Percentiles rank a stretch among this genome's conserved stretches.
Conservation (phyloP, 2,329 filamentous ascomycete species). For the Aspergillus sp. region DNA sequence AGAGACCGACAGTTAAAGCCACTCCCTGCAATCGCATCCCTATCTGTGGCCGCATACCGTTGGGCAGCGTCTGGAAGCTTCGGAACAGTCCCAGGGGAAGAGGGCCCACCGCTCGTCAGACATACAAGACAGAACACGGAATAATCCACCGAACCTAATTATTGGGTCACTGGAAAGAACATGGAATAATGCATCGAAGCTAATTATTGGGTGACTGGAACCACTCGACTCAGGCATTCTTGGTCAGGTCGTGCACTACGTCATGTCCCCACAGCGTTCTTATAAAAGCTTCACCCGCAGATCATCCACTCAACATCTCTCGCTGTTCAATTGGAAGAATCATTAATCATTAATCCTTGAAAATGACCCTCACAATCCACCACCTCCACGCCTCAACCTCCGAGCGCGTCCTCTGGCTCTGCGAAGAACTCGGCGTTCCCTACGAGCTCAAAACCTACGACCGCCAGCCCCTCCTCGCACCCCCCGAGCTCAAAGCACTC, state of each 20-base stretch:
- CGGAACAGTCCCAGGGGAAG: constrained; percentile 52
- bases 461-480: constrained; percentile 46
- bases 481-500: constrained; percentile 42
- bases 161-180: no score
- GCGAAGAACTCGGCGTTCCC: constrained; percentile 60
- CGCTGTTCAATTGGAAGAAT: no score
- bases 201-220: no score
- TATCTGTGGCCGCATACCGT: constrained; percentile 32
- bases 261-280: no score
- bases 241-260: no score
- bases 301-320: no score
- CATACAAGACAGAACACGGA: no score
- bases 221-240: no score
- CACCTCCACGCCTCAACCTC: constrained; percentile 61
- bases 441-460: constrained; percentile 53
- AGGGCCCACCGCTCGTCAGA: constrained; percentile 10
- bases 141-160: no score
- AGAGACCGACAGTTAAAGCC: neutral
- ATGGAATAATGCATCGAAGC: no score
- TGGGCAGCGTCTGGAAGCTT: constrained; percentile 42
- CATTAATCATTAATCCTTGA: no score
- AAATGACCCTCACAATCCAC: constrained; percentile 33
- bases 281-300: no score
- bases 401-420: constrained; percentile 64
- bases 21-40: neutral